Conservation (phyloP, 2,329 filamentous ascomycete species). For the Tolypocladium tropicale region DNA sequence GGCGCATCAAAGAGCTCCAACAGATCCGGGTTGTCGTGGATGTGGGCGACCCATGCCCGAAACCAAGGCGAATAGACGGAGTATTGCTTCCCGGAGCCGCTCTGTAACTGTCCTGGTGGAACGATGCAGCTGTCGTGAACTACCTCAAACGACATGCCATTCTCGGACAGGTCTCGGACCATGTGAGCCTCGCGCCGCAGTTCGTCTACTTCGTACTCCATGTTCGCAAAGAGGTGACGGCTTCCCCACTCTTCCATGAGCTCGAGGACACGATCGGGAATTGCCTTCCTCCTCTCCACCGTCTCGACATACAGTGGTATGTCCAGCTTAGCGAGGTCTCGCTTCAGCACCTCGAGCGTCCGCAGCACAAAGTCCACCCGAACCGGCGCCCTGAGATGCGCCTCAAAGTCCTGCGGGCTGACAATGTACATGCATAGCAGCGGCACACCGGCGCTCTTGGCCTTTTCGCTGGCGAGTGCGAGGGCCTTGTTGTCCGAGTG, state of each 20-base stretch:
- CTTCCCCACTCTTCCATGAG: conserved; percentile 63
- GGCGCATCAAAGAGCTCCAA: conserved; percentile 49
- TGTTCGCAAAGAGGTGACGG: conserved; percentile 68
- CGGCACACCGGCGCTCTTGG: conserved; percentile 57
- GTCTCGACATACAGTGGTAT: conserved; percentile 73
- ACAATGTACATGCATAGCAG: conserved; percentile 70
- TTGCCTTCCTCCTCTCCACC: conserved; percentile 51
- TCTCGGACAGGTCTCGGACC: conserved; percentile 47
- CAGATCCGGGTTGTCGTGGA: conserved; percentile 59
- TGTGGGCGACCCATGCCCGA: conserved; percentile 60
- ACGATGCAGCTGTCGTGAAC: conserved; percentile 79
- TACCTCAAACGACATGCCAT: conserved; percentile 58
- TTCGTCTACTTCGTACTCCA: conserved; percentile 90
- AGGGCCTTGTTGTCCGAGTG: conserved; percentile 64
- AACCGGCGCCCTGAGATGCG: conserved; percentile 62
- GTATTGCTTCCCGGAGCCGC: conserved; percentile 65
- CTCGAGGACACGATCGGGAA: conserved; percentile 52
- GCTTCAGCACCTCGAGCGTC: conserved; percentile 53
- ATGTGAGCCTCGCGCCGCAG: conserved; percentile 64
- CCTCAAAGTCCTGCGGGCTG: conserved; percentile 75
- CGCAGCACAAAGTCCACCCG: conserved; percentile 76
- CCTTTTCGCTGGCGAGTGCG: conserved; percentile 52
- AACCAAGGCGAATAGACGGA: conserved; percentile 81
- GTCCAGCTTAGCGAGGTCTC: conserved; percentile 57
- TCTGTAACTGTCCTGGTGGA: conserved; percentile 56